Evolutionary conservation across 352 stramenopile species (phyloP), one percentile per base, ranked within the genome.

Genomic region (Pythium phragmiticola): DNA sequence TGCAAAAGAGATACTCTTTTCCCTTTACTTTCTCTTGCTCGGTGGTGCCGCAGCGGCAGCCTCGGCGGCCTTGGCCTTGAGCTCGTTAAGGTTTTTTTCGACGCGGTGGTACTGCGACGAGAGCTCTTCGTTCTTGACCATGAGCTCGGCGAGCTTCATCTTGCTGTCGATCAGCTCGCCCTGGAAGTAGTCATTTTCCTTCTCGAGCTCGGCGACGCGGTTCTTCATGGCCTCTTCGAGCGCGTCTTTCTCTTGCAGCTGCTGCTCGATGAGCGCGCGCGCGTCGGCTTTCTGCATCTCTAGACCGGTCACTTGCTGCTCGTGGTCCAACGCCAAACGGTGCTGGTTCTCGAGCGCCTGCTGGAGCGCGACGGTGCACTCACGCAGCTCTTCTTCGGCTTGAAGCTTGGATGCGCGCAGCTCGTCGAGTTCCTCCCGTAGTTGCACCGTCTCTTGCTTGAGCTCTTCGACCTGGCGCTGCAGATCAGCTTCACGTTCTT

Each of bases 171-270:
- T 90, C 52, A 94, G 69, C 52, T 94, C 84, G 61, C 74, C 70
- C 60, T 92, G 84, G 71, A 90, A 94, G 66, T 90, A 91, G 56
- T 90, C 81, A 59, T 91, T 89, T 68, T 93, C 84, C 57, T 88
- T 75, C 66, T 89, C 70, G 11, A 93, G 72, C 50, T 75, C 58
- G 28, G 66, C 57, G 12, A 84, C 49, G 23, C 70, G 73, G 47
- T 68, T 61, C 45, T 67, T 69, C 61, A 80, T 69, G 53, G 75
- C 70, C 42, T 78, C 64, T 30, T 74, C 66, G 36, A 78, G 67
- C 45, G 71, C 61, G 11, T 80, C 74, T 7, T 66, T 71, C 50
- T 80, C 65, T 16, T 75, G 60, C 26, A 66, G 53, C 34, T 85
- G 68, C 14, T 78, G 63, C 34, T 80, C 75, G 16, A 80, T 71